Conservation (phyloP, 1,139 yeast genomes). For the Geotrichum cucujoidarum region DNA sequence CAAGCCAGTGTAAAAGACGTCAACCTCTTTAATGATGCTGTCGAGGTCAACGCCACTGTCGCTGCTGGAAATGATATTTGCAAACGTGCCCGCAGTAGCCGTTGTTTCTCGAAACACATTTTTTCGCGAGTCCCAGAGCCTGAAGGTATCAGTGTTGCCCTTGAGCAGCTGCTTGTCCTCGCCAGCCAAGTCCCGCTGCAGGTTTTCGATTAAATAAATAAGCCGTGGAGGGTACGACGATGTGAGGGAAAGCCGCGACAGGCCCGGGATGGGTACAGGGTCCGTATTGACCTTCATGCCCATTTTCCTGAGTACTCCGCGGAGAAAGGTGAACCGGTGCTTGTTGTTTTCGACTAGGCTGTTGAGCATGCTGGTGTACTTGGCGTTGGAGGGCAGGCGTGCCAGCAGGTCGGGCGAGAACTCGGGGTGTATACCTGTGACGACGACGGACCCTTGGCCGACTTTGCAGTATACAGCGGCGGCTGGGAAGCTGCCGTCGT, state of each 20-base stretch:
- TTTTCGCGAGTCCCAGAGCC: conserved; percentile 16
- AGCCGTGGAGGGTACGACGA: conserved; percentile 33
- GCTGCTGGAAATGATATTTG: too few species aligned
- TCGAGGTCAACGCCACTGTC: conserved; percentile 43
- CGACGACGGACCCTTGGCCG: conserved; percentile 70
- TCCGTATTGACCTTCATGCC: conserved; percentile 61
- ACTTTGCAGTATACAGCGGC: conserved; percentile 64
- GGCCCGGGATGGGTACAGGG: conserved; percentile 51
- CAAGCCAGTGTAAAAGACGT: conserved; percentile 45
- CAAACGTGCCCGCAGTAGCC: neutral
- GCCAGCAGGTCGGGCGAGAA: conserved; percentile 55
- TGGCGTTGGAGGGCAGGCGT: conserved; percentile 28
- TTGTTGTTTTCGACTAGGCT: conserved; percentile 44
- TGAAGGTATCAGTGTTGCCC: conserved; percentile 17
- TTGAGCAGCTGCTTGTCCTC: conserved; percentile 2
- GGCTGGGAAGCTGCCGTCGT: conserved; percentile 37
- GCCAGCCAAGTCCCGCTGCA: conserved; percentile 26
- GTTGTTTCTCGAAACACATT: neutral
- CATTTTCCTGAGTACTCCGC: conserved; percentile 50
- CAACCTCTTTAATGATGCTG: conserved; percentile 50
- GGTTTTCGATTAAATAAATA: conserved; percentile 31
- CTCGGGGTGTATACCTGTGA: conserved; percentile 92
- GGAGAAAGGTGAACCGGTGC: conserved; percentile 52
- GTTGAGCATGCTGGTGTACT: conserved; percentile 40
- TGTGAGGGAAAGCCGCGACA: conserved; percentile 58